phyloP scores from a whole-genome alignment of 2,329 filamentous ascomycete genomes.

The Ustulina deusta region DNA sequence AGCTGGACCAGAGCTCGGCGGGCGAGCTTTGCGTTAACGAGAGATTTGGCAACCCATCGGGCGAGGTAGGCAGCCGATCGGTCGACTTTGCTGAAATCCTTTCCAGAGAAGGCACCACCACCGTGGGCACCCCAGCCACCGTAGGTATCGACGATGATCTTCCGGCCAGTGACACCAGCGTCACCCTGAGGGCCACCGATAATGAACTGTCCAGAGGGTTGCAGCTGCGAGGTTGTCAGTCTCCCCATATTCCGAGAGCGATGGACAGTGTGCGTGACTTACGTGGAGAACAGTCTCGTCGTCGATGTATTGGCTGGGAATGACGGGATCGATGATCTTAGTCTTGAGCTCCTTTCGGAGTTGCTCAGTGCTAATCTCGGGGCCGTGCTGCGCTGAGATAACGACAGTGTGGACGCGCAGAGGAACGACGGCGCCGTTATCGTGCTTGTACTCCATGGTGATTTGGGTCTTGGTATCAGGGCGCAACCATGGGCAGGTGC shows the following conservation, averaged over 20 bases:
- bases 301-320: slow-evolving; percentile 91
- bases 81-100: slow-evolving; percentile 99
- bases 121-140: slow-evolving; percentile 99
- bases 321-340: slow-evolving; percentile 96
- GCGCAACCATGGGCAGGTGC: slow-evolving; percentile 90
- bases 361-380: slow-evolving; percentile 88
- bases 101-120: slow-evolving; percentile 99
- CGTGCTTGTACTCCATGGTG: slow-evolving; percentile 98
- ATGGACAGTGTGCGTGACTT: slow-evolving; percentile 54
- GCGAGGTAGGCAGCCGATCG: slow-evolving; percentile 97
- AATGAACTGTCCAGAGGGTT: slow-evolving; percentile 98
- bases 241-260: neutral
- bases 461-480: slow-evolving; percentile 99
- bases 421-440: slow-evolving; percentile 92
- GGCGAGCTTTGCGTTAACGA: slow-evolving; percentile 87
- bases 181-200: slow-evolving; percentile 99
- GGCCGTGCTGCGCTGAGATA: slow-evolving; percentile 93
- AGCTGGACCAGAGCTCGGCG: slow-evolving; percentile 96
- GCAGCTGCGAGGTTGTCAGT: slow-evolving; percentile 62
- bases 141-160: slow-evolving; percentile 99
- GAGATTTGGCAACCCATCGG: slow-evolving; percentile 99
- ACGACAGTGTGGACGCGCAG: slow-evolving; percentile 96
- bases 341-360: slow-evolving; percentile 94
- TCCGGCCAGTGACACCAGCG: slow-evolving; percentile 96
- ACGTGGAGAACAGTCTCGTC: slow-evolving; percentile 96